These are phyloP conservation scores for Saccharomycopsis babjevae DNA, from an alignment of 805 yeast species.

Conservation along the genomic window DNA sequence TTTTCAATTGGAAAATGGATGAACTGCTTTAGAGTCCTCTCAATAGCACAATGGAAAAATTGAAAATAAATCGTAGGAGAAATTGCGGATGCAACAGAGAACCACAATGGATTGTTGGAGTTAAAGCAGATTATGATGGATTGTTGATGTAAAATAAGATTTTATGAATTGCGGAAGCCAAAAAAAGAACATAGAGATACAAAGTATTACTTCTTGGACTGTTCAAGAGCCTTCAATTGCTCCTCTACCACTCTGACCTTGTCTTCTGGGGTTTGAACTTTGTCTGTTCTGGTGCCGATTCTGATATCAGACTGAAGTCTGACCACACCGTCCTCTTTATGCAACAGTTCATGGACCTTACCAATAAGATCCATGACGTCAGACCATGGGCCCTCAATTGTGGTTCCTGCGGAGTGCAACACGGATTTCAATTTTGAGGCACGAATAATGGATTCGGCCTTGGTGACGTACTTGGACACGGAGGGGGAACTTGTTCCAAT, in stretches of 20 bases:
- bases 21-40: too few relatives aligned
- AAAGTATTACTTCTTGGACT: background rate
- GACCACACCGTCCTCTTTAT: slow-evolving; percentile 51
- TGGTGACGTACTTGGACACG: slow-evolving; percentile 71
- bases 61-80: too few relatives aligned
- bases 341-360: slow-evolving; percentile 61
- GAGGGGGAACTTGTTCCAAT: slow-evolving; percentile 74
- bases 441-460: slow-evolving; percentile 54
- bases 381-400: slow-evolving; percentile 85
- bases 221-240: slow-evolving; percentile 20
- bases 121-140: too few relatives aligned
- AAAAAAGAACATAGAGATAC: background rate
- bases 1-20: too few relatives aligned
- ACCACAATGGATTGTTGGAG: too few relatives aligned
- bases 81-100: too few relatives aligned
- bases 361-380: slow-evolving; percentile 77
- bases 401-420: slow-evolving; percentile 87
- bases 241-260: slow-evolving; percentile 33
- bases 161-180: too few relatives aligned
- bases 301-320: slow-evolving; percentile 81
- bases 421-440: slow-evolving; percentile 54
- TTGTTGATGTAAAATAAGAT: too few relatives aligned
- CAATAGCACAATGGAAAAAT: too few relatives aligned
- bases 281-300: slow-evolving; percentile 51
- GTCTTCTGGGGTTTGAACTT: slow-evolving; percentile 32